Percentiles rank a stretch among this genome's conserved stretches.
These are phyloP conservation scores for Metschnikowia kunwiensis DNA, from an alignment of 805 yeast species.

Conservation along the genomic window DNA sequence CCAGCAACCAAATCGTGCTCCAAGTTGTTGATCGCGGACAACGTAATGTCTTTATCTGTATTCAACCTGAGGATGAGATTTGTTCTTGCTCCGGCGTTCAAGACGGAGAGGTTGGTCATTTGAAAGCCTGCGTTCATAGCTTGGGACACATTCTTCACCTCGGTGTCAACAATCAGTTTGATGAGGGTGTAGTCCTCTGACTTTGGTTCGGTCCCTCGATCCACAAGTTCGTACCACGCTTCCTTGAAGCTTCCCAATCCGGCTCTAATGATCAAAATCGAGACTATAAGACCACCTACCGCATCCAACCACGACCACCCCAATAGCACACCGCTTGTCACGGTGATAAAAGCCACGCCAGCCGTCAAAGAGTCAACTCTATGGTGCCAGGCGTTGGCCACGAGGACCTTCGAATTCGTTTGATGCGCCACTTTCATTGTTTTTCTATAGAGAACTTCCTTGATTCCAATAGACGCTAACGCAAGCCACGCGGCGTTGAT, in stretches of 20 bases:
- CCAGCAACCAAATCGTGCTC: constrained; percentile 17
- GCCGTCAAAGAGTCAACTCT: constrained; percentile 92
- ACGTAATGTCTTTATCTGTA: constrained; percentile 24
- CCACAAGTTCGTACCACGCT: constrained; percentile 75
- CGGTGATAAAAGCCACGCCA: constrained; percentile 83
- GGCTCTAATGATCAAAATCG: constrained; percentile 76
- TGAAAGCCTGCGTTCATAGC: constrained; percentile 28
- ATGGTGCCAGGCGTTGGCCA: constrained; percentile 99
- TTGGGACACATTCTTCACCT: constrained; percentile 25
- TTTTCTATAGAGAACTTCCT: constrained; percentile 83
- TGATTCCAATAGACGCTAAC: constrained; percentile 77
- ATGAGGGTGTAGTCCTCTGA: constrained; percentile 49
- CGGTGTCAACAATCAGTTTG: constrained; percentile 36
- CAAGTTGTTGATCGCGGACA: constrained; percentile 9
- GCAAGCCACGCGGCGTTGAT: constrained; percentile 98
- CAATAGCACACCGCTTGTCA: constrained; percentile 77
- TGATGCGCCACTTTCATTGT: constrained; percentile 76
- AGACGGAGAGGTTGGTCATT: constrained; percentile 43
- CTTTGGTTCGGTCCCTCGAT: constrained; percentile 54
- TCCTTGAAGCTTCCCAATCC: constrained; percentile 72
- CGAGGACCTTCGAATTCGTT: constrained; percentile 81
- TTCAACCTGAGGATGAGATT: constrained; percentile 32
- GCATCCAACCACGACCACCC: constrained; percentile 85
- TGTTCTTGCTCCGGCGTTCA: constrained; percentile 60
- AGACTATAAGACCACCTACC: constrained; percentile 85